These are phyloP conservation scores for Blastobotrys buckinghamii DNA, from an alignment of 1,139 yeast genomes.

Conservation along the genomic window DNA sequence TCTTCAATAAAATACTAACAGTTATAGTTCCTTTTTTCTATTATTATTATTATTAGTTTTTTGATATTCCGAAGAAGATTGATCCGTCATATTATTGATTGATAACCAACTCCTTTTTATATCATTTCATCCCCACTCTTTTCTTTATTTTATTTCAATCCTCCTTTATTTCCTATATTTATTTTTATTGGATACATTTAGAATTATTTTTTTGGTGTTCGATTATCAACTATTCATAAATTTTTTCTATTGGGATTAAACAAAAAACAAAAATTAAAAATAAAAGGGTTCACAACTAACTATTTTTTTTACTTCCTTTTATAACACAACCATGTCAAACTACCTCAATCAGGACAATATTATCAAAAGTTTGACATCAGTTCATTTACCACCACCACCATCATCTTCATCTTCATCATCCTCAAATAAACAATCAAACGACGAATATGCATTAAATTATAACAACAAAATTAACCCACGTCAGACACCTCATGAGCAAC, in stretches of 20 bases:
- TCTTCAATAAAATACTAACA: too few species aligned
- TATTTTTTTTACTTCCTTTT: neutral
- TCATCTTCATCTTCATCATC: conserved; percentile 14
- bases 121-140: neutral
- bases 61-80: neutral
- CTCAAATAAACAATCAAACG: neutral
- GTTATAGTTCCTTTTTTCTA: neutral
- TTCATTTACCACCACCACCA: conserved; percentile 43
- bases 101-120: neutral
- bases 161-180: neutral
- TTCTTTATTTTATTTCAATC: neutral
- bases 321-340: conserved; percentile 4
- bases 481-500: neutral
- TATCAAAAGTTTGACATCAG: conserved; percentile 39
- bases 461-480: neutral
- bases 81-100: neutral
- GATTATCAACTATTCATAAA: too few species aligned
- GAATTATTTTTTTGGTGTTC: neutral
- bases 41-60: neutral
- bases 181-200: neutral
- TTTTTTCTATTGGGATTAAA: too few species aligned
- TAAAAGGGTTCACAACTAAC: too few species aligned
- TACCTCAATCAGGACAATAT: conserved; percentile 29
- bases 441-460: conserved; percentile 21
- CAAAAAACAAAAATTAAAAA: too few species aligned